Evolutionary conservation across 805 yeast species (phyloP).

Genomic region (Ogataea dorogensis): DNA sequence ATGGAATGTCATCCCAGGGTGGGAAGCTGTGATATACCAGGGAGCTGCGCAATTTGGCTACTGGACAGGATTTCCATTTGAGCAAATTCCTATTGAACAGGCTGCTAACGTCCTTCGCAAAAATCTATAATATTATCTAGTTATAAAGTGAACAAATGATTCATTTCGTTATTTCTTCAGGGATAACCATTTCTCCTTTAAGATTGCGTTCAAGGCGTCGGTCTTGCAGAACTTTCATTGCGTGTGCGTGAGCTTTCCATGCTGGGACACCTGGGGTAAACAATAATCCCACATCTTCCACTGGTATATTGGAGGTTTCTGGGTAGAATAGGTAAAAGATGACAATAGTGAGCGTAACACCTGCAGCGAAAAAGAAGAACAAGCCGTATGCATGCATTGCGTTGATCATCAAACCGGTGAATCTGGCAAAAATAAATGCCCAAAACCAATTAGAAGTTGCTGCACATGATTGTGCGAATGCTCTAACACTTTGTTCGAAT

Average conservation of each 20-base stretch:
- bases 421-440: slow-evolving; percentile 8
- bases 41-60: slow-evolving; percentile 14
- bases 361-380: slow-evolving; percentile 5
- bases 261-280: slow-evolving; percentile 5
- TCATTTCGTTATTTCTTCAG: background rate
- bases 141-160: background rate
- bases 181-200: background rate
- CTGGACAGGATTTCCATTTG: slow-evolving; percentile 10
- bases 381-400: slow-evolving; percentile 8
- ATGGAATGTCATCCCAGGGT: slow-evolving; percentile 17
- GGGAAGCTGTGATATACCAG: slow-evolving; percentile 16
- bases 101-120: slow-evolving; percentile 6
- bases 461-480: slow-evolving; percentile 4
- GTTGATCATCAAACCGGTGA: slow-evolving; percentile 6
- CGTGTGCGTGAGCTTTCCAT: slow-evolving; percentile 5
- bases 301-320: slow-evolving; percentile 6
- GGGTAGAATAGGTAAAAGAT: slow-evolving; percentile 4
- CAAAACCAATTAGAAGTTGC: slow-evolving; percentile 8
- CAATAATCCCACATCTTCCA: slow-evolving; percentile 5
- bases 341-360: slow-evolving; percentile 1
- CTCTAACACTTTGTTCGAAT: slow-evolving; percentile 7
- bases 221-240: background rate
- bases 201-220: background rate
- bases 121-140: slow-evolving; percentile 3
- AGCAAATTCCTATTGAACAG: slow-evolving; percentile 5